These are phyloP conservation scores for Boletus smithii DNA, from an alignment of 1,284 basidiomycete genomes.

Conservation along the genomic window DNA sequence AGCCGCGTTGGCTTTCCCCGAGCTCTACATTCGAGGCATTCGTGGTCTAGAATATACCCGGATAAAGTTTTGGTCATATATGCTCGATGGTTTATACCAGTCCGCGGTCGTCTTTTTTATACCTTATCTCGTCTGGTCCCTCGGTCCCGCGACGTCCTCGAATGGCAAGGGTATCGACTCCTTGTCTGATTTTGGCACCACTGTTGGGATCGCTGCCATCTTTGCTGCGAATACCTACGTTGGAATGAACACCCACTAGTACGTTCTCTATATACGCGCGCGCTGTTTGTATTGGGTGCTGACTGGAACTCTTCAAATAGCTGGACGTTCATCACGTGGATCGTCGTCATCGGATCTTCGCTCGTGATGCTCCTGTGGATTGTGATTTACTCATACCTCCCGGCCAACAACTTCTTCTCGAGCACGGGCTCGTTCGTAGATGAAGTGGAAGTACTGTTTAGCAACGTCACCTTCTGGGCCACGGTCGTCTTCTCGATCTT, in stretches of 20 bases:
- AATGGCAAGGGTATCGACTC: slow-evolving; percentile 75
- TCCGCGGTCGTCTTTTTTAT: slow-evolving; percentile 89
- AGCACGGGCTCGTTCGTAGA: slow-evolving; percentile 64
- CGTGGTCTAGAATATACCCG: slow-evolving; percentile 91
- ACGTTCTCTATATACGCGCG: slow-evolving; percentile 34
- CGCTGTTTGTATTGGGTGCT: slow-evolving; percentile 1
- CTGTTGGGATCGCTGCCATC: slow-evolving; percentile 83
- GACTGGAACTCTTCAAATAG: slow-evolving; percentile 36
- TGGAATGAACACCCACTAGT: slow-evolving; percentile 87
- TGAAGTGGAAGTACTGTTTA: slow-evolving; percentile 73
- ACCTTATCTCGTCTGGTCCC: slow-evolving; percentile 76
- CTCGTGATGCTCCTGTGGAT: slow-evolving; percentile 83
- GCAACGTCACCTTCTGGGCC: slow-evolving; percentile 80
- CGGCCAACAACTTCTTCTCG: slow-evolving; percentile 32
- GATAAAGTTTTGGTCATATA: slow-evolving; percentile 90
- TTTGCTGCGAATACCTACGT: slow-evolving; percentile 86
- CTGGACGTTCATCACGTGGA: slow-evolving; percentile 86
- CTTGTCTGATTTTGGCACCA: slow-evolving; percentile 90
- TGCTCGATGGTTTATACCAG: slow-evolving; percentile 93
- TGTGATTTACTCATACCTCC: slow-evolving; percentile 78
- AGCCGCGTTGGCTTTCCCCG: slow-evolving; percentile 88
- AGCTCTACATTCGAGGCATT: slow-evolving; percentile 92
- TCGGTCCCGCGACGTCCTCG: slow-evolving; percentile 62
- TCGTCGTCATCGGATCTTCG: slow-evolving; percentile 76
- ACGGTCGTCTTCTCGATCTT: slow-evolving; percentile 66